Evolutionary conservation across 2,329 filamentous ascomycete genomes (phyloP).

Genomic region (Fusarium scirpi): DNA sequence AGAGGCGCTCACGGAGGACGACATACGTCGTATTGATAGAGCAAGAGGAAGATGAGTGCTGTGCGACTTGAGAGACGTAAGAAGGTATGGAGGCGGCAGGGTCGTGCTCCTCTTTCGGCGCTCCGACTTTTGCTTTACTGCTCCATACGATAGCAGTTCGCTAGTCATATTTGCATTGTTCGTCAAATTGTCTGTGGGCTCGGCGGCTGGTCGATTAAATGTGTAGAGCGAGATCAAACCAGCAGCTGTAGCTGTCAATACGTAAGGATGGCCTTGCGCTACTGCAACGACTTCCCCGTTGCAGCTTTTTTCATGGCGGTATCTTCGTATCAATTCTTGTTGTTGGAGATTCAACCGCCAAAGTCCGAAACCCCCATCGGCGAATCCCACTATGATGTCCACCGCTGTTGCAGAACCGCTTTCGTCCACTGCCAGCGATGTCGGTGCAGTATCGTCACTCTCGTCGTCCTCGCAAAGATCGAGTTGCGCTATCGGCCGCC

Average conservation of each 20-base stretch:
- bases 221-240: slow-evolving; percentile 83
- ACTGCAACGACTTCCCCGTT: slow-evolving; percentile 76
- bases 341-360: slow-evolving; percentile 69
- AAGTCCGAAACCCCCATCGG: slow-evolving; percentile 76
- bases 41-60: slow-evolving; percentile 83
- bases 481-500: slow-evolving; percentile 67
- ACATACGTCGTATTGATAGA: slow-evolving; percentile 79
- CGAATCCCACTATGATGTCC: slow-evolving; percentile 76
- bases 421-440: slow-evolving; percentile 74
- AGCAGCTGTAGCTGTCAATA: slow-evolving; percentile 81
- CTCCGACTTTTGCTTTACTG: not conserved
- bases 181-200: slow-evolving; percentile 9
- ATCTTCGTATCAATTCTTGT: slow-evolving; percentile 61
- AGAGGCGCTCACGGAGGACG: slow-evolving; percentile 77
- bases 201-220: slow-evolving; percentile 57
- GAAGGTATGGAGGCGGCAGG: slow-evolving; percentile 57
- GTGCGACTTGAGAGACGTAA: slow-evolving; percentile 84
- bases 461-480: slow-evolving; percentile 47
- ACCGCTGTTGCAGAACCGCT: slow-evolving; percentile 59
- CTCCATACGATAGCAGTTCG: not conserved
- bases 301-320: slow-evolving; percentile 70
- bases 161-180: slow-evolving; percentile 6
- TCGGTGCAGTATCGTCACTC: slow-evolving; percentile 58
- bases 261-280: slow-evolving; percentile 79
- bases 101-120: not conserved